Conservation (phyloP, 2,329 filamentous ascomycete genomes). For the Microcera coccophila region DNA sequence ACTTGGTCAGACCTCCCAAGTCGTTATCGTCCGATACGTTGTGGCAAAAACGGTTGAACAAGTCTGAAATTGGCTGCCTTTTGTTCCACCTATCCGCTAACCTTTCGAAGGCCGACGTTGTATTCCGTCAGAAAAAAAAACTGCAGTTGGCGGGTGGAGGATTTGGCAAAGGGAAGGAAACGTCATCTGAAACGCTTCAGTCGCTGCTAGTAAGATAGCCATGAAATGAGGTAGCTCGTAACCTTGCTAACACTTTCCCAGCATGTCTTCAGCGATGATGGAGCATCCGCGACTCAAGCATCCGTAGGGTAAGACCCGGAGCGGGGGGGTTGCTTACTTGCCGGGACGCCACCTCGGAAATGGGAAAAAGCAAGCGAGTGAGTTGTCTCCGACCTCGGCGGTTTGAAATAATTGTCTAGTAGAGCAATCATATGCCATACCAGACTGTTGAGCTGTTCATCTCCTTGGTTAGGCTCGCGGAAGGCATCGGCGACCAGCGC, state of each 20-base stretch:
- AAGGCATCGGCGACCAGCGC: no score
- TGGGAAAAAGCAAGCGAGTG: no score
- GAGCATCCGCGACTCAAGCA: neutral
- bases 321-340: no score
- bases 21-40: constrained; percentile 45
- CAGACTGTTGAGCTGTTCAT: no score
- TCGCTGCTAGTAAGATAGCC: constrained; percentile 1
- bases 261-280: neutral
- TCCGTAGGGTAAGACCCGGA: neutral
- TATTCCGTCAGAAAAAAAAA: constrained; percentile 2
- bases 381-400: no score
- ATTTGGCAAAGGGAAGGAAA: constrained; percentile 3
- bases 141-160: constrained; percentile 1
- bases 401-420: no score
- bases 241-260: neutral
- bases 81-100: neutral
- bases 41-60: constrained; percentile 41
- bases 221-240: neutral
- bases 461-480: no score
- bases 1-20: constrained; percentile 41
- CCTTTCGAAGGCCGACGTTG: neutral
- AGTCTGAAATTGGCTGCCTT: constrained; percentile 23
- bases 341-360: no score
- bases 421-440: no score
- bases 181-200: neutral